These are phyloP conservation scores for Skeletonema costatum DNA, from an alignment of 108 stramenopile genomes.

Conservation along the genomic window DNA sequence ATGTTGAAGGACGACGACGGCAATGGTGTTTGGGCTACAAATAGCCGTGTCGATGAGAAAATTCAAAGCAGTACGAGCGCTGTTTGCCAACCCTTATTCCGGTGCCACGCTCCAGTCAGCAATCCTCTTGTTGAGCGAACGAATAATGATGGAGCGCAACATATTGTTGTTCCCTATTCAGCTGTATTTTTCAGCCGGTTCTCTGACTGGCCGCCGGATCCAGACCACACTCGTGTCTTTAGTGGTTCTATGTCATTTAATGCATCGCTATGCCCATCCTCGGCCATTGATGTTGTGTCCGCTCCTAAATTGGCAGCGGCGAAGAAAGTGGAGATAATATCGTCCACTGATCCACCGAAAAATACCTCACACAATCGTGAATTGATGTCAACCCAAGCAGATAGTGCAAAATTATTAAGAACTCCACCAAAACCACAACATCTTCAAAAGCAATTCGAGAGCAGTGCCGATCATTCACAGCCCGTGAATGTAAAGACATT, in stretches of 20 bases:
- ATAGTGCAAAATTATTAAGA: not conserved
- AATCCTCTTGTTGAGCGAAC: not conserved
- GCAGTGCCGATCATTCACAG: not conserved
- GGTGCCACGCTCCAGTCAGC: not conserved
- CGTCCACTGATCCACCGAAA: not conserved
- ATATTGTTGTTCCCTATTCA: constrained; percentile 7
- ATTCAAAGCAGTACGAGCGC: not conserved
- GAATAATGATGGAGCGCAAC: not conserved
- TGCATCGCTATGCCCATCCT: not conserved
- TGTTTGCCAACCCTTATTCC: not conserved
- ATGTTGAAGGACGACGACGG: not conserved
- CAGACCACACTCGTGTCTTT: not conserved
- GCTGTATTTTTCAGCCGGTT: not conserved
- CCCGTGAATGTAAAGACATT: not conserved
- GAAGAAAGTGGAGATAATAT: not conserved
- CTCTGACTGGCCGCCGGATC: constrained; percentile 5
- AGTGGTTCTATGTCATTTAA: not conserved
- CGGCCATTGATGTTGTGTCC: not conserved
- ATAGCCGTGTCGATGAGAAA: not conserved
- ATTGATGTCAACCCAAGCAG: not conserved
- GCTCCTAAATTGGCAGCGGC: not conserved
- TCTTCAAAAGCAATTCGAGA: not conserved
- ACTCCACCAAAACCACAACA: not conserved
- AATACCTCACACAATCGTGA: not conserved
- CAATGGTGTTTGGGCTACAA: not conserved